Conservation (phyloP, 2,329 filamentous ascomycete species). For the Calonectria honghensis region DNA sequence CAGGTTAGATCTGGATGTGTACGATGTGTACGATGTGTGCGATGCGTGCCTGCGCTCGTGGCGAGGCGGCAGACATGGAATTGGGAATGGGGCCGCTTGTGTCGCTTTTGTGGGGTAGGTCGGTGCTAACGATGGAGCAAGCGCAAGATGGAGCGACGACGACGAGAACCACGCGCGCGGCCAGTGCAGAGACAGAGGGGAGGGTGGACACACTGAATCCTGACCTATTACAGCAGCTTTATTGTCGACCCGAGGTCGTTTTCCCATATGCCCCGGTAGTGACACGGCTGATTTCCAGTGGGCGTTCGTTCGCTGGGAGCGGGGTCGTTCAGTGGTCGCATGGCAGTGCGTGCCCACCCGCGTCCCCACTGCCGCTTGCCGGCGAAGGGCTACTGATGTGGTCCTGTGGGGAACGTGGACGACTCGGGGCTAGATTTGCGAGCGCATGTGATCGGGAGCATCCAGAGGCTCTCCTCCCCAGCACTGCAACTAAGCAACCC, state of each 20-base stretch:
- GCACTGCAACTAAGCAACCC: slow-evolving; percentile 18
- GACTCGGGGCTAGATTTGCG: slow-evolving; percentile 35
- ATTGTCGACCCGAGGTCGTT: slow-evolving; percentile 13
- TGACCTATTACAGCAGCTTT: slow-evolving; percentile 29
- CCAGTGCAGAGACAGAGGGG: background rate
- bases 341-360: slow-evolving; percentile 16
- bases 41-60: background rate
- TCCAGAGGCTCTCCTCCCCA: slow-evolving; percentile 9
- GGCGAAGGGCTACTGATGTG: slow-evolving; percentile 33
- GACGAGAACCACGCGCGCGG: slow-evolving; percentile 7
- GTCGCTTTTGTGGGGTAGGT: slow-evolving; percentile 15
- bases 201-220: background rate
- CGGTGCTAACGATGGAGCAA: background rate
- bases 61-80: slow-evolving; percentile 15
- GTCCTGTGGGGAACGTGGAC: slow-evolving; percentile 15
- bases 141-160: background rate
- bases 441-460: slow-evolving; percentile 39
- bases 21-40: background rate
- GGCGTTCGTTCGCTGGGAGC: slow-evolving; percentile 25
- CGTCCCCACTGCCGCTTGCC: slow-evolving; percentile 32
- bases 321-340: slow-evolving; percentile 24
- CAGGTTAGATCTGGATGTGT: background rate
- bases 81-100: background rate
- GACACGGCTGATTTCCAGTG: slow-evolving; percentile 21
- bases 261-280: slow-evolving; percentile 8